Conservation (phyloP, 768 basidiomycete genomes). For the Chalciporus sphaerocephalus region DNA sequence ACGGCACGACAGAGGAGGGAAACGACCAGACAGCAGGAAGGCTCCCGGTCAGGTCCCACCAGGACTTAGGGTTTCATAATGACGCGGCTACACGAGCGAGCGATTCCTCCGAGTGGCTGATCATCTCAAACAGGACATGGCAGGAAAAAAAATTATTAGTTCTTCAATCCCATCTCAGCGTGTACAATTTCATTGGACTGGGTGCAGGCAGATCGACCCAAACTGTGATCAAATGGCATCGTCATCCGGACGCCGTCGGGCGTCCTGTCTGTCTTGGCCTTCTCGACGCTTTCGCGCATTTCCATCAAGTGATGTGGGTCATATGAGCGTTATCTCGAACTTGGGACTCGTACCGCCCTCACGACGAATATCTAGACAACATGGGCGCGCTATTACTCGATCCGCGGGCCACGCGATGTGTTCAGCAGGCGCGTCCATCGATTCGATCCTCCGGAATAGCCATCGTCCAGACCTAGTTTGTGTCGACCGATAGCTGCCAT, state of each 20-base stretch:
- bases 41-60: too few species aligned
- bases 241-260: too few species aligned
- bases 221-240: too few species aligned
- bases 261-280: not conserved
- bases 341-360: not conserved
- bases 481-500: not conserved
- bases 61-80: too few species aligned
- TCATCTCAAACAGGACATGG: too few species aligned
- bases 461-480: not conserved
- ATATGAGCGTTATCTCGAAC: not conserved
- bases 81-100: too few species aligned
- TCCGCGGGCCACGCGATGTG: not conserved
- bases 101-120: too few species aligned
- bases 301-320: not conserved
- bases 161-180: too few species aligned
- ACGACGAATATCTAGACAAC: not conserved
- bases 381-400: not conserved
- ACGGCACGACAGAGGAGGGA: not conserved
- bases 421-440: not conserved
- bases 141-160: too few species aligned
- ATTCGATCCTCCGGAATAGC: not conserved
- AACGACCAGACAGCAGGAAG: too few species aligned
- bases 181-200: too few species aligned
- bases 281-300: not conserved
- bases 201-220: too few species aligned